These are phyloP conservation scores for Gynochthodes officinalis DNA, from an alignment of 257 asterid species.

Conservation along the genomic window DNA sequence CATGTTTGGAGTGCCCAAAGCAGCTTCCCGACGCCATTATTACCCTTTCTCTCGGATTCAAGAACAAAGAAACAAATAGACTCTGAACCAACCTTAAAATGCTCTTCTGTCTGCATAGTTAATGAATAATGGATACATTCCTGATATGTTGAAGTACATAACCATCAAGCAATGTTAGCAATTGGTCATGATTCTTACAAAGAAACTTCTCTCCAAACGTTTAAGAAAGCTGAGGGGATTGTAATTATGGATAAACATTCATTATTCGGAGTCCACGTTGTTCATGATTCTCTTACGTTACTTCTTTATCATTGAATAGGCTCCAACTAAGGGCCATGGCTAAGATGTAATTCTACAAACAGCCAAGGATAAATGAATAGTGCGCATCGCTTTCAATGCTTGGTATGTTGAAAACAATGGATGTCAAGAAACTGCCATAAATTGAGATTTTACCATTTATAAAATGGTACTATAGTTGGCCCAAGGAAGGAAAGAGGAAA, in stretches of 20 bases:
- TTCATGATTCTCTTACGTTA: constrained; percentile 2
- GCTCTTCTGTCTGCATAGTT: neutral
- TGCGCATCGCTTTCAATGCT: constrained; percentile 35
- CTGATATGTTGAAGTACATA: neutral
- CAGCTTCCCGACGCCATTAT: neutral
- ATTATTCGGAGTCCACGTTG: constrained; percentile 5
- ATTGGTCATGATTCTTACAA: neutral
- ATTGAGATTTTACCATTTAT: neutral
- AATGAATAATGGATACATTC: neutral
- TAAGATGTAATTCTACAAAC: neutral
- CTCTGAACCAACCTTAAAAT: neutral
- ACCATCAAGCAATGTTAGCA: neutral
- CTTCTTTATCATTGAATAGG: constrained; percentile 9
- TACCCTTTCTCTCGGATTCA: neutral
- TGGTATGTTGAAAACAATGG: constrained; percentile 18
- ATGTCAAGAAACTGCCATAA: constrained; percentile 25
- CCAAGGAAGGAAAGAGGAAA: constrained; percentile 29
- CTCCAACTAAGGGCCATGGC: neutral
- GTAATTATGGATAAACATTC: neutral
- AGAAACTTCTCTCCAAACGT: neutral
- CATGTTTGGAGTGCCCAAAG: neutral
- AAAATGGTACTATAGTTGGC: constrained; percentile 12
- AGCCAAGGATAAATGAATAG: neutral
- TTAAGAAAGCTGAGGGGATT: neutral
- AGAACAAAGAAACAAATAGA: neutral